These are phyloP conservation scores for Circinella minor DNA, from an alignment of 371 early-diverging fungal genomes.

Conservation along the genomic window DNA sequence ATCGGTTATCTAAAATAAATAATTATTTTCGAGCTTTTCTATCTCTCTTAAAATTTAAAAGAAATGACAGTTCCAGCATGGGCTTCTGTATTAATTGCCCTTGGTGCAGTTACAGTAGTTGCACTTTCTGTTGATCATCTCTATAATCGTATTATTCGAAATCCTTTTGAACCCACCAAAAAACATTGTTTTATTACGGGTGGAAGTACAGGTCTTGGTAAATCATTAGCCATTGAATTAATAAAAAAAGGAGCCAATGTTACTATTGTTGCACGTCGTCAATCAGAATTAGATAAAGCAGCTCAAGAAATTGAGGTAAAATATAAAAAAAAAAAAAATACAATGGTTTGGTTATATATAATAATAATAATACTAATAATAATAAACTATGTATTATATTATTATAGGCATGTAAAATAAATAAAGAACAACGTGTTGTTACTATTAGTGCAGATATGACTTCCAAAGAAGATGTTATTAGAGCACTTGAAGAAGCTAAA, in stretches of 20 bases:
- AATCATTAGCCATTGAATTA: slow-evolving; percentile 76
- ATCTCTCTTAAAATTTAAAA: background rate
- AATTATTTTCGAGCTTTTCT: background rate
- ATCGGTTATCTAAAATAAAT: background rate
- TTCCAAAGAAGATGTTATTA: slow-evolving; percentile 51
- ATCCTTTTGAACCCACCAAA: slow-evolving; percentile 45
- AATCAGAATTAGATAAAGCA: slow-evolving; percentile 58
- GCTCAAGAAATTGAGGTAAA: slow-evolving; percentile 61
- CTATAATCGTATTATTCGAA: slow-evolving; percentile 31
- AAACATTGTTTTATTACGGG: slow-evolving; percentile 91
- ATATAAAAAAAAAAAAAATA: no score
- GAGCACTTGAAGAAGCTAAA: slow-evolving; percentile 70
- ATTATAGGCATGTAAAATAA: slow-evolving; percentile 15
- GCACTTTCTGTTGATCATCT: slow-evolving; percentile 30
- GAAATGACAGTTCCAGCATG: slow-evolving; percentile 31
- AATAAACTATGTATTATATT: background rate
- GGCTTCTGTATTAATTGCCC: slow-evolving; percentile 42
- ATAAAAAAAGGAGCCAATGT: slow-evolving; percentile 83
- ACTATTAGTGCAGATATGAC: slow-evolving; percentile 69
- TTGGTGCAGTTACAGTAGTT: slow-evolving; percentile 25
- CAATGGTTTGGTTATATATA: no score
- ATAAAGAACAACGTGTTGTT: slow-evolving; percentile 49
- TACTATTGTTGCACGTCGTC: slow-evolving; percentile 85
- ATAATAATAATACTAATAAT: no score
- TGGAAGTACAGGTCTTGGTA: slow-evolving; percentile 93